Base-by-base conservation (phyloP, 2,329 filamentous ascomycete genomes). In the Colletotrichum graminicola region DNA sequence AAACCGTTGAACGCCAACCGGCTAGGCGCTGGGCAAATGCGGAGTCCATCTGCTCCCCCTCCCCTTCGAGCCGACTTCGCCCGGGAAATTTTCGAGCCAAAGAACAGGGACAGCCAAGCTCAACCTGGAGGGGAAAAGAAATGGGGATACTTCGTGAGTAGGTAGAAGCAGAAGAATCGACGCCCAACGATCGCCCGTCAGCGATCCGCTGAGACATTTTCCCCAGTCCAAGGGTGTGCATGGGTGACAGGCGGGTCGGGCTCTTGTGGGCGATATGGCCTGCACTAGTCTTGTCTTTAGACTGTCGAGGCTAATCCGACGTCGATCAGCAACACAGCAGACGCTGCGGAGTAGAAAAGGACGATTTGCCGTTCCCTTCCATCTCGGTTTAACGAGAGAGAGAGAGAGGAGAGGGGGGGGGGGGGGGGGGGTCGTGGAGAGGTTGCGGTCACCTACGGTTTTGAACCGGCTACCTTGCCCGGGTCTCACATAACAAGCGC, bases 1-100 rank as follows among this genome's bases (percentile, higher is more conserved):
- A 23, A 23, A 47, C 39, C 34, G 66, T 57, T 49, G 43, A 39
- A 47, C 52, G 43, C 45, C 60, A 54, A 43, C 43, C 60, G 51
- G 49, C 63, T 67, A 21, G 57, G 49, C 67, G 41, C 32, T 52
- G 56, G 36, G 16, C 56, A 21, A 8, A 23, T 57, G 54, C n/a
- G 55, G 41, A 39, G 54, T n/a, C 23, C 23, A 26, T 29, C 26
- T 47, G n/a, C 8, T 5, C 39, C 29, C 21, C 7, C 18, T 23
- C 39, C 29, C 34, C 57, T 41, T 32, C 36, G 39, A 70, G 39
- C 51, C 51, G 52, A 29, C 61, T 57, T 18, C 45, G 45, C 45
- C 68, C 64, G 68, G 68, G 57, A 59, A 71, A 59, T 71, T 67
- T 23, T 67, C 68, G 64, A 70, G 49, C 64, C 26, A 29, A 23